Evolutionary conservation across 2,329 filamentous ascomycete species (phyloP), one percentile per base, ranked within the genome.

Genomic region (Beauveria varroae): DNA sequence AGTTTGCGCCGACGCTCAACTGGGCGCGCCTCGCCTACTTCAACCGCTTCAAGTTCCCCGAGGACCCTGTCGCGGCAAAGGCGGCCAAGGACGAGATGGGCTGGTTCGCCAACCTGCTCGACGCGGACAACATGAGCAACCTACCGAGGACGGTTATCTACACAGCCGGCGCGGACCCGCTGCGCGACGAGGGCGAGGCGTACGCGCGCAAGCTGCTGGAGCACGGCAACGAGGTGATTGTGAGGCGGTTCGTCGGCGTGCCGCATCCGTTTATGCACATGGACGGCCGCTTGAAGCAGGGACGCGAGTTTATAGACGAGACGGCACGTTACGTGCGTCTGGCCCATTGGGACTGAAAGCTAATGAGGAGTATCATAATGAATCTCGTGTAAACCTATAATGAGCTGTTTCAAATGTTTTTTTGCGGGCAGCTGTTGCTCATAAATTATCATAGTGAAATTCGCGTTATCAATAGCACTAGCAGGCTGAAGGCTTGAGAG

Each of bases 211-310:
- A 74, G 64, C 65, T 81, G 60, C 67, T 77, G 10, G 72, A 76
- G 63, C 68, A 70, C n/a, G 79, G 79, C 2, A 76, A 75, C 62
- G 73, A 78, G 65, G 78, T 81, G 26, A 75, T 74, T 1, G 63
- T 77, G 62, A 76, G 75, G 66, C 68, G 78, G n/a, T 81, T 79
- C 63, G 64, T 69, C 1, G 78, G 78, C 0, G 75, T 79, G 37
- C 79, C 79, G 10, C 79, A 81, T 63, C 76, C 76, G 0, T 81
- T 81, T 65, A 78, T 78, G 76, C 77, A 79, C 65, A 79, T 79
- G 77, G 76, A 74, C 53, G 71, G 70, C 63, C 66, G 70, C 61
- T 65, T 74, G 40, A 72, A 70, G 72, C 73, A 74, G 66, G 73
- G 70, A 5, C 66, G 67, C 7, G 68, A 73, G 22, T 74, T 73